Percentiles rank a stretch among this genome's conserved stretches.
Conservation (phyloP, 106 monocot species). For the Platanthera zijinensis region DNA sequence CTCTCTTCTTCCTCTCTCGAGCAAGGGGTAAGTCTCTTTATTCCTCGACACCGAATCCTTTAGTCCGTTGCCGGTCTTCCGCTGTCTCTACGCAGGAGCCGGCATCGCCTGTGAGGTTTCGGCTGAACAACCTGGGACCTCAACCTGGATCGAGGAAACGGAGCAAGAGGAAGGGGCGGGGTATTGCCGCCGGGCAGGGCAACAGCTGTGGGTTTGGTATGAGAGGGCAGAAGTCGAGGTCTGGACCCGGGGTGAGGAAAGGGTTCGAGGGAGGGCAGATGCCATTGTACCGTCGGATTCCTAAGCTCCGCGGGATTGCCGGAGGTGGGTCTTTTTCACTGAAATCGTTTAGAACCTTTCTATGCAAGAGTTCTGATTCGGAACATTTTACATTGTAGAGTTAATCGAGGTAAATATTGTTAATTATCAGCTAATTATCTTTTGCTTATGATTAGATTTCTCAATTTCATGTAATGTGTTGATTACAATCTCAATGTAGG, state of each 20-base stretch:
- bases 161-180: constrained; percentile 81
- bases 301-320: constrained; percentile 91
- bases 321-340: constrained; percentile 47
- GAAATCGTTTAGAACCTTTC: neutral
- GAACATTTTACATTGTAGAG: too few species aligned
- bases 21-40: neutral
- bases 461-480: too few species aligned
- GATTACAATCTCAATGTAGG: too few species aligned
- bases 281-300: constrained; percentile 84
- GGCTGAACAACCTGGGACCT: constrained; percentile 82
- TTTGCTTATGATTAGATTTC: too few species aligned
- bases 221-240: constrained; percentile 95
- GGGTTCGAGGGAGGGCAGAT: constrained; percentile 98
- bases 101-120: constrained; percentile 26
- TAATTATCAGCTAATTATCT: too few species aligned
- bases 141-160: constrained; percentile 79
- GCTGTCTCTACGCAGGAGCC: neutral
- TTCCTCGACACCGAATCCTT: neutral
- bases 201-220: constrained; percentile 94
- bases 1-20: neutral
- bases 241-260: constrained; percentile 72
- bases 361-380: neutral
- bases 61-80: neutral
- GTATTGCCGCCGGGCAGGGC: constrained; percentile 84
- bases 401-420: too few species aligned